These are phyloP conservation scores for Fusarium duplospermum DNA, from an alignment of 2,329 filamentous ascomycete species.

Conservation along the genomic window DNA sequence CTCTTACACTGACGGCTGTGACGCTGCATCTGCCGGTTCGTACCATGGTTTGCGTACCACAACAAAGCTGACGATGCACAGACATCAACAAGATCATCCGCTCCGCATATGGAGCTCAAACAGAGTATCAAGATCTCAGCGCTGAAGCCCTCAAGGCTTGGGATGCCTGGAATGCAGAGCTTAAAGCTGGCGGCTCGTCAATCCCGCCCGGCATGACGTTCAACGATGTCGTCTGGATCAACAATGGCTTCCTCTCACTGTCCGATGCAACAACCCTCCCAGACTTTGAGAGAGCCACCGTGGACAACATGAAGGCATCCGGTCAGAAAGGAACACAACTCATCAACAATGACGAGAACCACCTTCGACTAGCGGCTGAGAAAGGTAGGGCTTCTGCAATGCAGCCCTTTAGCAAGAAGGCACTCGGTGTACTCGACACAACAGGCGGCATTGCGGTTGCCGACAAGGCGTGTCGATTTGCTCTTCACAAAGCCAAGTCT, in stretches of 20 bases:
- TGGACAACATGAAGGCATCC: constrained; percentile 49
- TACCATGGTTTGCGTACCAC: background rate
- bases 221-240: constrained; percentile 51
- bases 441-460: constrained; percentile 58
- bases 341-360: constrained; percentile 32
- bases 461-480: constrained; percentile 59
- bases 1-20: constrained; percentile 54
- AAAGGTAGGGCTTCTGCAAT: constrained; percentile 48
- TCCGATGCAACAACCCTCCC: constrained; percentile 38
- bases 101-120: constrained; percentile 53
- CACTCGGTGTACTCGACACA: constrained; percentile 57
- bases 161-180: constrained; percentile 57
- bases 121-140: constrained; percentile 58
- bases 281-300: constrained; percentile 50
- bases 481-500: constrained; percentile 54
- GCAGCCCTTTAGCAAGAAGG: constrained; percentile 52
- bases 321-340: constrained; percentile 51
- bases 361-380: constrained; percentile 44
- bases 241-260: constrained; percentile 49
- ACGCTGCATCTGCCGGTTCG: constrained; percentile 56
- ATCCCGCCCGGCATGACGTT: constrained; percentile 51
- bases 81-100: constrained; percentile 53
- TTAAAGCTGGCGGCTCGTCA: constrained; percentile 40
- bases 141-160: constrained; percentile 54
- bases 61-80: background rate